Evolutionary conservation across 192 early-diverging fungal species (phyloP).

Genomic region (Coemansia sp.): DNA sequence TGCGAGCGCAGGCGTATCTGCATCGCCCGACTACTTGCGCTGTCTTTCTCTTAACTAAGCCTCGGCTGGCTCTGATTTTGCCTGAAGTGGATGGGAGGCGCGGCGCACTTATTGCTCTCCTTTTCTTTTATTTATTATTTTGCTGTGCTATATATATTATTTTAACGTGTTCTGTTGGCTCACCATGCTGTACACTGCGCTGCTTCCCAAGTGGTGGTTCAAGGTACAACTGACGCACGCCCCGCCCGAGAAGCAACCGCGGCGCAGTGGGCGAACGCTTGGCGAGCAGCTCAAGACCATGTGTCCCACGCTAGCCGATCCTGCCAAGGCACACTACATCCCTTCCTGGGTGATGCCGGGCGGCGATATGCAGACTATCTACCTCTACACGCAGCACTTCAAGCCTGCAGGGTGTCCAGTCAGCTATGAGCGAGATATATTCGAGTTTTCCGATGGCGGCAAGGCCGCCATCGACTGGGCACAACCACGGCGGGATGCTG

Average conservation of each 20-base stretch:
- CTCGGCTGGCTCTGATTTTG: neutral
- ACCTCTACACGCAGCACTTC: constrained; percentile 51
- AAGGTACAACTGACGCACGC: constrained; percentile 44
- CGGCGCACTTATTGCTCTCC: neutral
- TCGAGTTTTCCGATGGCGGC: constrained; percentile 49
- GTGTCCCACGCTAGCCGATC: constrained; percentile 61
- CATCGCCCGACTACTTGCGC: neutral
- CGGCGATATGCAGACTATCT: constrained; percentile 79
- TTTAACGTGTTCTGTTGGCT: neutral
- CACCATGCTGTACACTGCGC: constrained; percentile 20
- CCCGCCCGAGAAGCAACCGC: constrained; percentile 38
- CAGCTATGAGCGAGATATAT: constrained; percentile 47
- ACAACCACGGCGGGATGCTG: constrained; percentile 13
- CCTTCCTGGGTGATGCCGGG: constrained; percentile 71
- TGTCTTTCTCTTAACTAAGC: neutral
- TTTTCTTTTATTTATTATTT: neutral
- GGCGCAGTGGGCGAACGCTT: constrained; percentile 18
- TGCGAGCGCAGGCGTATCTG: neutral
- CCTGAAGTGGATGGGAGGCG: neutral
- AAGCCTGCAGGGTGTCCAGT: constrained; percentile 46
- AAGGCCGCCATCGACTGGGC: constrained; percentile 48
- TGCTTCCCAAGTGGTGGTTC: constrained; percentile 44
- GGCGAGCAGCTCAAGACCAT: constrained; percentile 26
- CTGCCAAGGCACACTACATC: constrained; percentile 55
- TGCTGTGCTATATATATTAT: neutral